A percentile compares a stretch with the other conserved stretches of the same genome.
phyloP scores from a whole-genome alignment of 768 basidiomycete species.

The Mycena rebaudengoi region DNA sequence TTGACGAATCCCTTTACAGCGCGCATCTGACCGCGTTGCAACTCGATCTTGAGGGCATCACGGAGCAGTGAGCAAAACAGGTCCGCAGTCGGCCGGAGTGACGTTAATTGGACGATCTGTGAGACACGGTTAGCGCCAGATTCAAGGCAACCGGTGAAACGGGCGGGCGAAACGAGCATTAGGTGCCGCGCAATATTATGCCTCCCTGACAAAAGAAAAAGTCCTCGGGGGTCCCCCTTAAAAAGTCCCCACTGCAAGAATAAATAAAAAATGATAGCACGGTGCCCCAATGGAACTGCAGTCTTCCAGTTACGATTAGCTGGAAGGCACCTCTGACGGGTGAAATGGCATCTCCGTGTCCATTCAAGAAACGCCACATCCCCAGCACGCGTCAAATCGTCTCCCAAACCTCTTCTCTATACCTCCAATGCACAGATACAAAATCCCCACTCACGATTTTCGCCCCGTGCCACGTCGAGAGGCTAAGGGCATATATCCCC shows the following conservation, averaged over 20 bases:
- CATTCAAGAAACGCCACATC: neutral
- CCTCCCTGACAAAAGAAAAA: too few relatives aligned
- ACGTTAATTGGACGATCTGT: slow-evolving; percentile 93
- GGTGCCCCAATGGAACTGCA: too few relatives aligned
- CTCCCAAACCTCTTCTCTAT: neutral
- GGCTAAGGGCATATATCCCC: slow-evolving; percentile 94
- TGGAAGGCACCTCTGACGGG: too few relatives aligned
- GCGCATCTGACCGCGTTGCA: slow-evolving; percentile 95
- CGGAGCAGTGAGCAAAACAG: slow-evolving; percentile 90
- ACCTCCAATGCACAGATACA: neutral
- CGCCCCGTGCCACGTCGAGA: slow-evolving; percentile 93
- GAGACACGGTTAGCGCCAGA: neutral
- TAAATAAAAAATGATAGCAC: too few relatives aligned
- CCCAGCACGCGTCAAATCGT: slow-evolving; percentile 16
- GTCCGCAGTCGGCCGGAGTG: slow-evolving; percentile 91
- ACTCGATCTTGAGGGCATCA: slow-evolving; percentile 87
- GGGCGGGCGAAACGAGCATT: neutral
- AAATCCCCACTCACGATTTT: slow-evolving; percentile 74
- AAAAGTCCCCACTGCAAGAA: too few relatives aligned
- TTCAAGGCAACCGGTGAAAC: neutral
- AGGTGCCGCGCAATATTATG: too few relatives aligned
- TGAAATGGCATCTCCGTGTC: too few relatives aligned
- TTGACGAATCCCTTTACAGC: slow-evolving; percentile 88
- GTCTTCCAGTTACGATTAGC: too few relatives aligned
- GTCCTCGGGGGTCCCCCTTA: too few relatives aligned